phyloP scores from a whole-genome alignment of 306 rosid species.

The Gleditsia sinensis region DNA sequence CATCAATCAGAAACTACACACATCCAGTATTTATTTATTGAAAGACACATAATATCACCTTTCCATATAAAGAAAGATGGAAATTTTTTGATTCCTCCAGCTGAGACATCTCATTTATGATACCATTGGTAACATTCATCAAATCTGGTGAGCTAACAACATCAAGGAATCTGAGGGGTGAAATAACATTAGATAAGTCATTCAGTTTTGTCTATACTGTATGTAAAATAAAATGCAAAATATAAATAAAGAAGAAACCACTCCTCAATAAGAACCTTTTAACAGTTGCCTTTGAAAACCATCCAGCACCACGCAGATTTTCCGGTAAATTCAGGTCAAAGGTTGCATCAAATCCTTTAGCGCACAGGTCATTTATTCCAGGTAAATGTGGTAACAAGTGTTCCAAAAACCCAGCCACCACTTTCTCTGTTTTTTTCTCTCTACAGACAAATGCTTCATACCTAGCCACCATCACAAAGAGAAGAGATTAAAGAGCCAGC shows the following conservation, averaged over 20 bases:
- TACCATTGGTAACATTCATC: slow-evolving; percentile 39
- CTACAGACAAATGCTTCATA: slow-evolving; percentile 67
- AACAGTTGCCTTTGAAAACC: slow-evolving; percentile 84
- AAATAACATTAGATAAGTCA: slow-evolving; percentile 25
- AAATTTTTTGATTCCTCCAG: slow-evolving; percentile 84
- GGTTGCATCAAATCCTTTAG: slow-evolving; percentile 61
- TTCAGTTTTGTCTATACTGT: not conserved
- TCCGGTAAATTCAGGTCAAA: slow-evolving; percentile 62
- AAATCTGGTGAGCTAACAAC: slow-evolving; percentile 65
- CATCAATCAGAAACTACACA: slow-evolving; percentile 34
- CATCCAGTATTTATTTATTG: slow-evolving; percentile 20
- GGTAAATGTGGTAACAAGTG: slow-evolving; percentile 70
- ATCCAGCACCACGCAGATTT: slow-evolving; percentile 56
- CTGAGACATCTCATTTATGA: slow-evolving; percentile 80
- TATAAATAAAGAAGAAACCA: slow-evolving; percentile 23
- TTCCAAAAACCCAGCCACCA: slow-evolving; percentile 68
- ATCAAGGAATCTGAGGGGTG: slow-evolving; percentile 65
- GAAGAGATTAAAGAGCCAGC: slow-evolving; percentile 17
- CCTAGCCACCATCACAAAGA: slow-evolving; percentile 45
- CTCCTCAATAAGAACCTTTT: slow-evolving; percentile 60
- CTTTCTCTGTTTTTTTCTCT: slow-evolving; percentile 53
- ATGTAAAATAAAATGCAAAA: slow-evolving; percentile 20
- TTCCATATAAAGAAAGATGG: slow-evolving; percentile 79
- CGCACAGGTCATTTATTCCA: slow-evolving; percentile 52
- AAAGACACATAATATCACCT: slow-evolving; percentile 59